phyloP scores from a whole-genome alignment of 1,139 yeast species.

The Pichia sp. region DNA sequence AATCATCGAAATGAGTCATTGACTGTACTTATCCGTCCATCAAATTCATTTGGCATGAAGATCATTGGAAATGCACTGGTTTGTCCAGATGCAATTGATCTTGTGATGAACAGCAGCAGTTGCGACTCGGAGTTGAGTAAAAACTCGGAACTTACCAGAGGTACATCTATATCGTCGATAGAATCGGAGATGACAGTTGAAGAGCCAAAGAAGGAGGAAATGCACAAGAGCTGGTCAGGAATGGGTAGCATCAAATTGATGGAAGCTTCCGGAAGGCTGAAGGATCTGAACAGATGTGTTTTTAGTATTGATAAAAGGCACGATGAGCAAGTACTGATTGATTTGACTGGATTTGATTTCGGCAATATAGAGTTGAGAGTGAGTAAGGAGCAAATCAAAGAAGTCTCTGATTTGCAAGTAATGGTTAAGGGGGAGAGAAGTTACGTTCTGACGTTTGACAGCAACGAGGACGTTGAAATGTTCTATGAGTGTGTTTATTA shows the following conservation, averaged over 20 bases:
- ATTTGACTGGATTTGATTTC: slow-evolving; percentile 20
- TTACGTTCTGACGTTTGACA: slow-evolving; percentile 20
- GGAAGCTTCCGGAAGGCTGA: slow-evolving; percentile 6
- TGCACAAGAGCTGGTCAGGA: slow-evolving; percentile 16
- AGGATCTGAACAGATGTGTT: slow-evolving; percentile 19
- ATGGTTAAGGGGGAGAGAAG: slow-evolving; percentile 15
- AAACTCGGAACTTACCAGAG: neutral
- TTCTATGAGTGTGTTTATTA: slow-evolving; percentile 15
- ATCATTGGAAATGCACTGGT: slow-evolving; percentile 15
- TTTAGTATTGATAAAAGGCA: slow-evolving; percentile 5
- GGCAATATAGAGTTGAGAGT: slow-evolving; percentile 16
- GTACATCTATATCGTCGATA: neutral
- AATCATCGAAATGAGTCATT: slow-evolving; percentile 22
- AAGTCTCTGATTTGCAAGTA: slow-evolving; percentile 9
- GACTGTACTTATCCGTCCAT: slow-evolving; percentile 19
- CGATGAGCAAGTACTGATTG: slow-evolving; percentile 2
- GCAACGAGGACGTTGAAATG: slow-evolving; percentile 10
- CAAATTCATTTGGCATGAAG: slow-evolving; percentile 5
- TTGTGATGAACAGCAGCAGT: slow-evolving; percentile 8
- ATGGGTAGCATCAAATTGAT: slow-evolving; percentile 12
- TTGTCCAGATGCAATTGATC: slow-evolving; percentile 8
- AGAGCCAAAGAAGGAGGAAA: neutral
- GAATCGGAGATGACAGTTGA: neutral
- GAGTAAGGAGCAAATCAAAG: slow-evolving; percentile 8
- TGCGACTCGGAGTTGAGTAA: slow-evolving; percentile 11